A percentile compares a stretch with the other conserved stretches of the same genome.
phyloP scores from a whole-genome alignment of 768 basidiomycete genomes.

The Boletus tylopilopsis region DNA sequence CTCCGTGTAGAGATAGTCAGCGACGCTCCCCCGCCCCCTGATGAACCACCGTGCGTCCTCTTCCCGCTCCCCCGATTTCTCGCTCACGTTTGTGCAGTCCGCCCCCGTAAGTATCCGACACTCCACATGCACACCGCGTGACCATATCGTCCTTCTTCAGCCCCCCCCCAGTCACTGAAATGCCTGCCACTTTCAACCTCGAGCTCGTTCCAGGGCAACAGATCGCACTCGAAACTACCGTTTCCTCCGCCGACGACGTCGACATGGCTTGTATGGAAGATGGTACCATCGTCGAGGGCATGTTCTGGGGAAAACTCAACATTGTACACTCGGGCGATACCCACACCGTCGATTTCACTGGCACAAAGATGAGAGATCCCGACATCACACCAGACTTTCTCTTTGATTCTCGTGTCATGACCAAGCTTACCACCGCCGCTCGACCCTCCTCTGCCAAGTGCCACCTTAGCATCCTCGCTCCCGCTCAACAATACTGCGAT shows the following conservation, averaged over 20 bases:
- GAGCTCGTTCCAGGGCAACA: slow-evolving; percentile 77
- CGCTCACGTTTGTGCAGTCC: slow-evolving; percentile 30
- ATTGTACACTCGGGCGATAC: slow-evolving; percentile 75
- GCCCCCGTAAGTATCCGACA: slow-evolving; percentile 44
- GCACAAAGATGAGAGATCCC: slow-evolving; percentile 65
- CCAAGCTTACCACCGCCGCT: slow-evolving; percentile 69
- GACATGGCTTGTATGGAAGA: slow-evolving; percentile 94
- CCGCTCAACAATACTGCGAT: slow-evolving; percentile 75
- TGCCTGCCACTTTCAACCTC: slow-evolving; percentile 82
- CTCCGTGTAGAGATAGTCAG: slow-evolving; percentile 83
- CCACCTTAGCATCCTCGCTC: slow-evolving; percentile 69
- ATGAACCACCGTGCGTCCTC: slow-evolving; percentile 67
- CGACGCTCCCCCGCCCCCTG: slow-evolving; percentile 80
- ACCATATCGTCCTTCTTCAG: slow-evolving; percentile 24
- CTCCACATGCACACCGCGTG: slow-evolving; percentile 10
- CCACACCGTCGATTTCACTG: slow-evolving; percentile 80
- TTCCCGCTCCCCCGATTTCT: not conserved
- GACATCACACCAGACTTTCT: slow-evolving; percentile 65
- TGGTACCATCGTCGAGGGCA: slow-evolving; percentile 78
- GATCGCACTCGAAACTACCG: slow-evolving; percentile 75
- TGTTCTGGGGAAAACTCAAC: slow-evolving; percentile 85
- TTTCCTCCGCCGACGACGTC: slow-evolving; percentile 74
- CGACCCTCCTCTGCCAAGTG: slow-evolving; percentile 77
- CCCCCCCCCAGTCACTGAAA: slow-evolving; percentile 74
- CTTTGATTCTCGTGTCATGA: slow-evolving; percentile 74